Conservation (phyloP, 306 rosid genomes). For the Acacia confusa region DNA sequence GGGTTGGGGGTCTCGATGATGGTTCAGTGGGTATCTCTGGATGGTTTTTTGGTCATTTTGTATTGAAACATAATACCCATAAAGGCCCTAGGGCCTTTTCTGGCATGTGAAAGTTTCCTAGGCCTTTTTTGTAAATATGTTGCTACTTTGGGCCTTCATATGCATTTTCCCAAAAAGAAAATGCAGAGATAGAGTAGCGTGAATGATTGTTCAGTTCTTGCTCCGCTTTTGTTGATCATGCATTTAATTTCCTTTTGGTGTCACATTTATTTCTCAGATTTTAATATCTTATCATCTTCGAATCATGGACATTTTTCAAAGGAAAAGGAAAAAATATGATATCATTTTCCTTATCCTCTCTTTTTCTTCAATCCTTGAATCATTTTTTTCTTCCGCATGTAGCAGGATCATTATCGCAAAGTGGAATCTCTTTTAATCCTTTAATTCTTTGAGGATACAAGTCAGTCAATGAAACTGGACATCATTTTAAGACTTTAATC, state of each 20-base stretch:
- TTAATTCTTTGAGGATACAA: background rate
- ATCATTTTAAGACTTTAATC: background rate
- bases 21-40: too few relatives aligned
- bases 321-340: too few relatives aligned
- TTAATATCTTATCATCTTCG: background rate
- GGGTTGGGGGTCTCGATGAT: too few relatives aligned
- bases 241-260: background rate
- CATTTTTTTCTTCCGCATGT: too few relatives aligned
- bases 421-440: background rate
- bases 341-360: background rate
- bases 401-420: background rate
- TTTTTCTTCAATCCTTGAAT: too few relatives aligned
- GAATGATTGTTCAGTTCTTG: background rate
- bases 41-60: too few relatives aligned
- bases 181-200: background rate
- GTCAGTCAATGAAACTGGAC: background rate
- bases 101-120: too few relatives aligned
- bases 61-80: too few relatives aligned
- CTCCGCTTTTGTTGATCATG: background rate
- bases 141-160: too few relatives aligned
- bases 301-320: background rate
- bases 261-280: background rate
- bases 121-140: too few relatives aligned
- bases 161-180: too few relatives aligned
- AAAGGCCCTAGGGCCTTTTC: too few relatives aligned